These are phyloP conservation scores for Arachnomyces sp. DNA, from an alignment of 2,329 filamentous ascomycete genomes.

Conservation along the genomic window DNA sequence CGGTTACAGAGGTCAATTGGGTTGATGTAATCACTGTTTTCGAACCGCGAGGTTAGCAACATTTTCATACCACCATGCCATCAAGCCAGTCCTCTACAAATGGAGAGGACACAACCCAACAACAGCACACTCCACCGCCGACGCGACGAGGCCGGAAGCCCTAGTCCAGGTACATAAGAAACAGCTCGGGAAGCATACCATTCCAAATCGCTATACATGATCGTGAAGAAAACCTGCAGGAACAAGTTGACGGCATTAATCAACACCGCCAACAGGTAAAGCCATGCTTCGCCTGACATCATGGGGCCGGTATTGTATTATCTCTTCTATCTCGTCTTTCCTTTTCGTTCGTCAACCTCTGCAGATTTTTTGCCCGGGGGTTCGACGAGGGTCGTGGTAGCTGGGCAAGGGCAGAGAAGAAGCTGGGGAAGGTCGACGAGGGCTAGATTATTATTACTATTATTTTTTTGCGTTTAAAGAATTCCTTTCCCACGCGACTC, in stretches of 20 bases:
- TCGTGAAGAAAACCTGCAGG: conserved; percentile 99
- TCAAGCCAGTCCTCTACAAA: no score
- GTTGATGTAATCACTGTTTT: conserved; percentile 91
- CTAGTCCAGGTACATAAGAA: no score
- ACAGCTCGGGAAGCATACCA: conserved; percentile 58
- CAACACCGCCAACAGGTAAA: conserved; percentile 94
- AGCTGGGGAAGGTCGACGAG: conserved; percentile 4
- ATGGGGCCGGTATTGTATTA: conserved; percentile 24
- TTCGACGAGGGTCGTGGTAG: conserved; percentile 1
- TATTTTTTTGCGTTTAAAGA: no score
- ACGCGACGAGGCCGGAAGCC: no score
- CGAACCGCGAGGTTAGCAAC: conserved; percentile 22
- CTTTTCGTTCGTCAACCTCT: not conserved
- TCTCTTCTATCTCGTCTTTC: no score
- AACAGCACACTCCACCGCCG: no score
- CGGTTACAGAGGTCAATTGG: conserved; percentile 99
- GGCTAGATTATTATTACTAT: conserved; percentile 5
- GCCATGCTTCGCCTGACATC: conserved; percentile 97
- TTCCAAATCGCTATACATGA: conserved; percentile 99
- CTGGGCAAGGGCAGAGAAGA: conserved; percentile 8
- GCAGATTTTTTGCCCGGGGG: not conserved
- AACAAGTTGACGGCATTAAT: conserved; percentile 99
- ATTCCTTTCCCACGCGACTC: no score
- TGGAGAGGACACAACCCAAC: no score
- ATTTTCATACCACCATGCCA: conserved; percentile 3